Evolutionary conservation across 345 rosid species (phyloP), one percentile per base, ranked within the genome.

Genomic region (Dipteronia sinensis): DNA sequence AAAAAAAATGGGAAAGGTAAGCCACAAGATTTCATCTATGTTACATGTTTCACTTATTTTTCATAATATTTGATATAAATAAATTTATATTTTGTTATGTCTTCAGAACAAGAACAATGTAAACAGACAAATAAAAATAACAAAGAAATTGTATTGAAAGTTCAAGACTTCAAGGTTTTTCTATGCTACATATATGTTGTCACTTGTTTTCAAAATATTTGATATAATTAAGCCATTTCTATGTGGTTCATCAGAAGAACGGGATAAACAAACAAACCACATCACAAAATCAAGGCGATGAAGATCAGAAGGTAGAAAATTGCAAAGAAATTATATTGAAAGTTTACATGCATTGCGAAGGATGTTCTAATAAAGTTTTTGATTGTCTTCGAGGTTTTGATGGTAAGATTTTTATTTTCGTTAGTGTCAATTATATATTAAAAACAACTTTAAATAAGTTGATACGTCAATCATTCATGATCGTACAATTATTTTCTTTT

Each of bases 301-400:
- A 42, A 31, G 20, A 66, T 2, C 25, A 15, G 10, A 44, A 1
- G 5, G 73, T 10, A 23, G 53, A 65, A 51, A 27, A 58, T 8
- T 53, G 40, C 31, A 82, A 86, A 70, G 94, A 87, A 61, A 88
- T 89, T 59, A 79, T 89, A 17, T 56, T 90, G n/a, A 84, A 88
- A 84, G 95, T 88, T 65, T 68, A 76, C 78, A 86, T 90, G 91
- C 97, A 92, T 67, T 92, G 97, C 34, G 82, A 89, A 68, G 92
- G 92, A 58, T 92, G 97, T 67, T 86, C 87, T 1, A 71, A 79
- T 5, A 85, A 85, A 79, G 86, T 92, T 73, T 83, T 76, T 27
- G 72, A 83, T 31, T 91, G 90, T 55, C 82, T 91, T 56, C 83
- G 73, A 75, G 88, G 86, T 46, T 89, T 86, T 56, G 85, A 88